A percentile compares a stretch with the other conserved stretches of the same genome.
Conservation (phyloP, 1,284 basidiomycete species). For the Vanrija humicola region DNA sequence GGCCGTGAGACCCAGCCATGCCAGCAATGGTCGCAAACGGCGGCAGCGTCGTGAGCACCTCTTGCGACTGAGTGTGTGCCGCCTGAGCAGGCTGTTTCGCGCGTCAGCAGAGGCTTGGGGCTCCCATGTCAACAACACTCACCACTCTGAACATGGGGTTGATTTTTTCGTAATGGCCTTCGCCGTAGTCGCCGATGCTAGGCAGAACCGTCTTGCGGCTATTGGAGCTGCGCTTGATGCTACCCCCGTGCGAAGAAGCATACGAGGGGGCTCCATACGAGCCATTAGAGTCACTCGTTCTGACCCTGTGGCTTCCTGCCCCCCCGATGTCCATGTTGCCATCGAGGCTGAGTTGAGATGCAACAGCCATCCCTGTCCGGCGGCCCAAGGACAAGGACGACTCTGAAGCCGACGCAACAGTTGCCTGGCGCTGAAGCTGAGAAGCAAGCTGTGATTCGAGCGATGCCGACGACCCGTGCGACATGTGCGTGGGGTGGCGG, state of each 20-base stretch:
- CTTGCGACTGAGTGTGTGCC: slow-evolving; percentile 16
- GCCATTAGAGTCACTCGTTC: slow-evolving; percentile 25
- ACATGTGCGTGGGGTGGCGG: slow-evolving; percentile 60
- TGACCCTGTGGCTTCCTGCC: slow-evolving; percentile 25
- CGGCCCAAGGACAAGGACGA: slow-evolving; percentile 14
- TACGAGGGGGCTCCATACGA: slow-evolving; percentile 25
- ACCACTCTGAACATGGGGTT: slow-evolving; percentile 91
- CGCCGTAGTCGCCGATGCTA: slow-evolving; percentile 51
- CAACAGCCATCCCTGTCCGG: slow-evolving; percentile 1
- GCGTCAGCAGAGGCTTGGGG: slow-evolving; percentile 6
- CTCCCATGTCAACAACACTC: slow-evolving; percentile 48
- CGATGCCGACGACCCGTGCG: slow-evolving; percentile 69
- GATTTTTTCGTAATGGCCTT: slow-evolving; percentile 53
- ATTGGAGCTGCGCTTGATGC: slow-evolving; percentile 16
- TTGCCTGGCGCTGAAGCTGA: slow-evolving; percentile 70
- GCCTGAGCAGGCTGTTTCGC: slow-evolving; percentile 17
- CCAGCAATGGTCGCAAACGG: slow-evolving; percentile 59
- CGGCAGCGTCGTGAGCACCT: slow-evolving; percentile 42
- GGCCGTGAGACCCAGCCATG: slow-evolving; percentile 53
- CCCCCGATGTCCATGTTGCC: slow-evolving; percentile 18
- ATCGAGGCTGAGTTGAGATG: slow-evolving; percentile 7
- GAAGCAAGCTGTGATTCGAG: slow-evolving; percentile 72
- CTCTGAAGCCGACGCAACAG: slow-evolving; percentile 51
- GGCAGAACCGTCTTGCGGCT: slow-evolving; percentile 45
- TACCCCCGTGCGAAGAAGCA: slow-evolving; percentile 35